These are phyloP conservation scores for Lactuca sativa DNA, from an alignment of 129 eudicot species.

Conservation along the genomic window DNA sequence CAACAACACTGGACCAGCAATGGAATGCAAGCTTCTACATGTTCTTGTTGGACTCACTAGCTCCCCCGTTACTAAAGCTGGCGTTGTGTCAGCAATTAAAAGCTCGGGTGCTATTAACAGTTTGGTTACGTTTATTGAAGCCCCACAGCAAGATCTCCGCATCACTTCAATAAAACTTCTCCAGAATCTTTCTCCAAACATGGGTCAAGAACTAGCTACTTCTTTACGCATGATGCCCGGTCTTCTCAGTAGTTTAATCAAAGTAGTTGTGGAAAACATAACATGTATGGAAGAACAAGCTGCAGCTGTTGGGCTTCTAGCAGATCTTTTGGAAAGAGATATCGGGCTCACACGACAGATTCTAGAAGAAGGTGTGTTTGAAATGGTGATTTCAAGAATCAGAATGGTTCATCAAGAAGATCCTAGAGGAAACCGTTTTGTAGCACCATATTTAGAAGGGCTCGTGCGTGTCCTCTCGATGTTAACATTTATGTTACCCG, in stretches of 20 bases:
- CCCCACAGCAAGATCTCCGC: constrained; percentile 76
- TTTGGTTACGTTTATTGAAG: constrained; percentile 88
- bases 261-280: constrained; percentile 55
- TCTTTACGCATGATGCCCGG: constrained; percentile 68
- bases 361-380: constrained; percentile 73
- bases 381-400: constrained; percentile 53
- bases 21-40: constrained; percentile 77
- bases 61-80: constrained; percentile 54
- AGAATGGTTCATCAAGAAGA: constrained; percentile 71
- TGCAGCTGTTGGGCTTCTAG: constrained; percentile 76
- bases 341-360: constrained; percentile 65
- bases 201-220: constrained; percentile 69
- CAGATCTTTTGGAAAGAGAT: constrained; percentile 81
- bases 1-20: constrained; percentile 88
- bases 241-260: constrained; percentile 62
- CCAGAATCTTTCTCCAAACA: constrained; percentile 68
- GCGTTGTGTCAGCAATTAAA: constrained; percentile 79
- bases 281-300: constrained; percentile 83
- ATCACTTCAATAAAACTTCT: constrained; percentile 68
- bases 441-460: constrained; percentile 86
- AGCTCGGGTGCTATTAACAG: constrained; percentile 84
- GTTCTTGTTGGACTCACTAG: constrained; percentile 89
- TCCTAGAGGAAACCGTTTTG: constrained; percentile 64
- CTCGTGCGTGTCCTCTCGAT: constrained; percentile 78
- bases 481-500: constrained; percentile 62